Percentiles rank a stretch among this genome's conserved stretches.
These are phyloP conservation scores for Russula lepida DNA, from an alignment of 768 basidiomycete species.

Conservation along the genomic window DNA sequence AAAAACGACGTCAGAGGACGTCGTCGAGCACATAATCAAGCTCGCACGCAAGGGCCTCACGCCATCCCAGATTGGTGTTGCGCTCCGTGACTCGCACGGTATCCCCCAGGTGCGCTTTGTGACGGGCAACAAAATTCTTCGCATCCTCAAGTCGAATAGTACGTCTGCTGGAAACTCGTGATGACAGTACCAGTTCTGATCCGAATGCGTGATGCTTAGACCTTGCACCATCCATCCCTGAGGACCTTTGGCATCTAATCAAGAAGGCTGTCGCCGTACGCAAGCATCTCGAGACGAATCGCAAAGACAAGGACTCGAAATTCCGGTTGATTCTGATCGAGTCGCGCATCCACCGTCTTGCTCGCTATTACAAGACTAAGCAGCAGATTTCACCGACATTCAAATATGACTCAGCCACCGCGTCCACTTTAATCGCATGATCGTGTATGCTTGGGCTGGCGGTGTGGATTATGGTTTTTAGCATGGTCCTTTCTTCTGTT, in stretches of 20 bases:
- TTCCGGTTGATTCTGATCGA: slow-evolving; percentile 98
- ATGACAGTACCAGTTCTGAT: slow-evolving; percentile 1
- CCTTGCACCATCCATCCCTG: slow-evolving; percentile 94
- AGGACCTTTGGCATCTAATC: slow-evolving; percentile 99
- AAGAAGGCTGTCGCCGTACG: slow-evolving; percentile 99
- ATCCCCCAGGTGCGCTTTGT: slow-evolving; percentile 97
- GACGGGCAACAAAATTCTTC: slow-evolving; percentile 98
- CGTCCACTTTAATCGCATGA: slow-evolving; percentile 84
- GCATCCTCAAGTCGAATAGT: slow-evolving; percentile 95
- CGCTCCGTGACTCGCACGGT: slow-evolving; percentile 95
- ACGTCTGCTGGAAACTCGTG: slow-evolving; percentile 27
- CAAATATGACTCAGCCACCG: slow-evolving; percentile 96
- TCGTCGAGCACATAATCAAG: slow-evolving; percentile 93
- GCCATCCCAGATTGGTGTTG: slow-evolving; percentile 96
- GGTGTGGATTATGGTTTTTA: neutral
- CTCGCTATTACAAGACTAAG: slow-evolving; percentile 97
- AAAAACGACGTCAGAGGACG: slow-evolving; percentile 92
- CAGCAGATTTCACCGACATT: slow-evolving; percentile 96
- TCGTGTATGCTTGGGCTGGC: neutral
- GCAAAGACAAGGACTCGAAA: slow-evolving; percentile 98
- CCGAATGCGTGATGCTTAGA: slow-evolving; percentile 41
- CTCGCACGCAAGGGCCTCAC: slow-evolving; percentile 96
- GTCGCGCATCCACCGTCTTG: slow-evolving; percentile 96
- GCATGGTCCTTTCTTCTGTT: slow-evolving; percentile 11
- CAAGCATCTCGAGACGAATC: slow-evolving; percentile 96